Evolutionary conservation across 1,284 basidiomycete species (phyloP).

Genomic region (Anthracocystis panici-leucophaei): DNA sequence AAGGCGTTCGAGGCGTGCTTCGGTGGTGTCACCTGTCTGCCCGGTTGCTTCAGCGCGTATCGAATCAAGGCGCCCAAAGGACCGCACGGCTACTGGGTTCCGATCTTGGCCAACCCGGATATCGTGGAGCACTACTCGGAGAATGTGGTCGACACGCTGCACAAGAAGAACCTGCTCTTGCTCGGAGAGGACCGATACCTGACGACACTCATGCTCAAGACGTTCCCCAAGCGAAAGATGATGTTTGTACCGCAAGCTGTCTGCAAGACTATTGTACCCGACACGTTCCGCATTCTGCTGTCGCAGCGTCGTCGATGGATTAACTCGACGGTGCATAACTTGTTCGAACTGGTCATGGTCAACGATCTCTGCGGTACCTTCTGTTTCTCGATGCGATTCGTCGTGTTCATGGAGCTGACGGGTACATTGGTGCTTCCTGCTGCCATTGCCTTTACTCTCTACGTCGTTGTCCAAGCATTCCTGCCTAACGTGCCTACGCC

Average conservation of each 20-base stretch:
- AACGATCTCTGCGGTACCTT: slow-evolving; percentile 72
- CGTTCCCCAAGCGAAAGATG: slow-evolving; percentile 73
- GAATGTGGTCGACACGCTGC: slow-evolving; percentile 72
- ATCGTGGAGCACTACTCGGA: slow-evolving; percentile 73
- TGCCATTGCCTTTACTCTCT: slow-evolving; percentile 72
- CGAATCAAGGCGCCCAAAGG: slow-evolving; percentile 72
- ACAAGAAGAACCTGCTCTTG: slow-evolving; percentile 72
- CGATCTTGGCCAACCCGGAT: slow-evolving; percentile 71
- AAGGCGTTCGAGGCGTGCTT: slow-evolving; percentile 72
- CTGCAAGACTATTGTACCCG: slow-evolving; percentile 72
- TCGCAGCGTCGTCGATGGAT: slow-evolving; percentile 72
- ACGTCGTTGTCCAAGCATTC: slow-evolving; percentile 67
- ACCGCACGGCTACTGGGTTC: slow-evolving; percentile 71
- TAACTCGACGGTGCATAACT: slow-evolving; percentile 72
- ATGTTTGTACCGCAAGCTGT: slow-evolving; percentile 72
- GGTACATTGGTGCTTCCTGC: slow-evolving; percentile 72
- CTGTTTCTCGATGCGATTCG: slow-evolving; percentile 72
- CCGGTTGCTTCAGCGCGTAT: slow-evolving; percentile 72
- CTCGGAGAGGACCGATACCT: slow-evolving; percentile 72
- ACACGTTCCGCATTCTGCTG: slow-evolving; percentile 71
- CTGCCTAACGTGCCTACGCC: slow-evolving; percentile 54
- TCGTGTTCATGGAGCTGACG: slow-evolving; percentile 71
- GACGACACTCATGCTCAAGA: slow-evolving; percentile 72
- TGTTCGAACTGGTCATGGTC: slow-evolving; percentile 71
- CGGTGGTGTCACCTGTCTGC: slow-evolving; percentile 72